phyloP scores from a whole-genome alignment of 2,329 filamentous ascomycete species.

The Phaeomoniella chlamydospora region DNA sequence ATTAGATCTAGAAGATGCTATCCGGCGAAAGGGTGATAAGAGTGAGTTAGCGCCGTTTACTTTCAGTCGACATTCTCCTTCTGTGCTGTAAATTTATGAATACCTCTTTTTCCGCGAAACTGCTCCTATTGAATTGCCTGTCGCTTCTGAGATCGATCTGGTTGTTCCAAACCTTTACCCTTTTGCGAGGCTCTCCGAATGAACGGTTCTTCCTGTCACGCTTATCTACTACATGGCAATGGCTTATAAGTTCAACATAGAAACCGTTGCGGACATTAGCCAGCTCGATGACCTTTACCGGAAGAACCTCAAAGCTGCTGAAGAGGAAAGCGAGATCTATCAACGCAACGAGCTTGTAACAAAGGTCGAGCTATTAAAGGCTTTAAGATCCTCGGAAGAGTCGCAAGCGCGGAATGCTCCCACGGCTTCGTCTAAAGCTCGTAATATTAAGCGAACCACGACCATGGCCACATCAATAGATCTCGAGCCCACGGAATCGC shows the following conservation, averaged over 20 bases:
- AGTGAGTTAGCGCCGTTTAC: slow-evolving; percentile 16
- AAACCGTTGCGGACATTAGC: slow-evolving; percentile 20
- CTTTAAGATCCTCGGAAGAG: slow-evolving; percentile 32
- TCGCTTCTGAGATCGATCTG: too few species aligned
- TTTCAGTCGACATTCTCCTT: slow-evolving; percentile 1
- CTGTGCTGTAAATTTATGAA: slow-evolving; percentile 1
- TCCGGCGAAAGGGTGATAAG: slow-evolving; percentile 19
- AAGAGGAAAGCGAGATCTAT: slow-evolving; percentile 32
- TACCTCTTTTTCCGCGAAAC: too few species aligned
- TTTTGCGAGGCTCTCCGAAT: too few species aligned
- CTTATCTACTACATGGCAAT: too few species aligned
- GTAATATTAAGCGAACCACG: slow-evolving; percentile 27
- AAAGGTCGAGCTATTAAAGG: slow-evolving; percentile 32
- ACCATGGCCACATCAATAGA: slow-evolving; percentile 24
- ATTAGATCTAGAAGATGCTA: slow-evolving; percentile 25
- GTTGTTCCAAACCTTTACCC: too few species aligned
- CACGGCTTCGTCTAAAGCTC: slow-evolving; percentile 19
- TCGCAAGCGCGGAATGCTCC: slow-evolving; percentile 19
- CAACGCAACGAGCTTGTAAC: slow-evolving; percentile 36
- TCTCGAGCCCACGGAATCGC: slow-evolving; percentile 27
- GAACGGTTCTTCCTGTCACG: too few species aligned
- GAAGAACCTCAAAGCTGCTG: slow-evolving; percentile 29
- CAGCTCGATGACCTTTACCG: slow-evolving; percentile 30
- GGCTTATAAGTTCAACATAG: too few species aligned
- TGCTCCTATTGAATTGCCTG: too few species aligned